Base-by-base conservation (phyloP, 1,284 basidiomycete species). In the Marasmius fiardii region DNA sequence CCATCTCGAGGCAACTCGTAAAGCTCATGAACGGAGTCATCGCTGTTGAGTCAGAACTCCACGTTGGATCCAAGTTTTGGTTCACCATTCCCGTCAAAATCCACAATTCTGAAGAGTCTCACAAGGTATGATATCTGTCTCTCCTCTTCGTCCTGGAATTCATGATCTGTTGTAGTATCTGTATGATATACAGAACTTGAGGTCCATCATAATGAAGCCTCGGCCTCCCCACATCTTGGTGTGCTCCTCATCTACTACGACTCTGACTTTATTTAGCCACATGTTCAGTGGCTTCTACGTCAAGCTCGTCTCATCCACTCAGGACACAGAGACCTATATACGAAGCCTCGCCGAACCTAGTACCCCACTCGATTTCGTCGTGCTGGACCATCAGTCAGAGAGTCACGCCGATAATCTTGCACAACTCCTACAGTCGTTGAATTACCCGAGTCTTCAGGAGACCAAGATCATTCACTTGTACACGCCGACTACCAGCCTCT, bases 21-120 rank as follows among this genome's bases (percentile, higher is more conserved):
- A 84, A 85, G 61, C 74, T 88, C n/a, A 85, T 88, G 81, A 81
- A 82, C 21, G 86, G 86, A 18, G 79, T 76, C 4, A 88, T 90
- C 51, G 85, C 83, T 12, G 84, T 88, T 2, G 73, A 82, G 18
- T 87, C 85, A 1, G 80, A 86, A 58, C 69, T 84, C 11, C 77
- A 80, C 52, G 71, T 78, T 51, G 86, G 86, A 1, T 86, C 85
- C 1, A 77, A 74, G 53, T 88, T 88, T 65, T 87, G 82, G 82
- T 88, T 88, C 65, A 84, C 79, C 0, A 80, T 88, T 37, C 85
- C 86, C 1, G 82, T 84, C 20, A 83, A 80, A 60, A 70, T 80
- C 14, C 80, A 75, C 62, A 73, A 77, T 34, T 77, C 79, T 0
- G 76, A 78, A 28, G 84, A 86, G 60, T 81, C 83, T 11, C 68